phyloP scores from a whole-genome alignment of 345 rosid species.

The Rubroshorea leprosula region DNA sequence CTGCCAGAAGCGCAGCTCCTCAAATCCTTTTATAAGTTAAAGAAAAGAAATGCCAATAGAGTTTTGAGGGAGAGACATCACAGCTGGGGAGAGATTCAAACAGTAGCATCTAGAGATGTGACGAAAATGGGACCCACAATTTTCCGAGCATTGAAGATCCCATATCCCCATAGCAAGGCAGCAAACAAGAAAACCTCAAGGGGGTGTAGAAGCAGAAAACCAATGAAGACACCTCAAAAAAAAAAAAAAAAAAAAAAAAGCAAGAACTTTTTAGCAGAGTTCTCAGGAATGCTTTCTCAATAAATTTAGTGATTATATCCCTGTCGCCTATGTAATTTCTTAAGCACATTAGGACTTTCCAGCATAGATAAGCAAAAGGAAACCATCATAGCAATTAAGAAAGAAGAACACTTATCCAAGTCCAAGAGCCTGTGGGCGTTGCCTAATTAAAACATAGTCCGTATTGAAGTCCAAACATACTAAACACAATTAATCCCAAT shows the following conservation, averaged over 20 bases:
- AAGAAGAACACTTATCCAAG: slow-evolving; percentile 65
- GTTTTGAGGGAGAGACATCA: slow-evolving; percentile 38
- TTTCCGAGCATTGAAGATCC: slow-evolving; percentile 54
- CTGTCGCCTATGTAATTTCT: slow-evolving; percentile 25
- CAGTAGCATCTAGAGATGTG: slow-evolving; percentile 50
- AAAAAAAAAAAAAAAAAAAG: slow-evolving; percentile 49
- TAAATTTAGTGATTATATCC: slow-evolving; percentile 20
- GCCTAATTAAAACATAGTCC: slow-evolving; percentile 56
- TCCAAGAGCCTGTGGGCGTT: slow-evolving; percentile 49
- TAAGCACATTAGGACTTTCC: slow-evolving; percentile 15
- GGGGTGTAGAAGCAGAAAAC: slow-evolving; percentile 79
- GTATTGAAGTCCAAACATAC: slow-evolving; percentile 51
- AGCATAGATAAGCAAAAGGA: slow-evolving; percentile 32
- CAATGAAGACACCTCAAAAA: slow-evolving; percentile 81
- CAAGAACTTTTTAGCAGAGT: slow-evolving; percentile 50
- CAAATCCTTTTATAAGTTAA: slow-evolving; percentile 44
- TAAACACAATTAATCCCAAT: slow-evolving; percentile 48
- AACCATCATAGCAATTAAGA: slow-evolving; percentile 46
- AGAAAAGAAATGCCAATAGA: slow-evolving; percentile 41
- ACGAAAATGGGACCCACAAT: slow-evolving; percentile 54
- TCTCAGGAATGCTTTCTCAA: slow-evolving; percentile 30
- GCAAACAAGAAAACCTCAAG: slow-evolving; percentile 48
- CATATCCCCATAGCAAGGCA: slow-evolving; percentile 48
- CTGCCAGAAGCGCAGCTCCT: slow-evolving; percentile 69
- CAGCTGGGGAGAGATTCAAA: slow-evolving; percentile 47